Conservation (phyloP, 1,284 basidiomycete species). For the Polyporus tsugae region DNA sequence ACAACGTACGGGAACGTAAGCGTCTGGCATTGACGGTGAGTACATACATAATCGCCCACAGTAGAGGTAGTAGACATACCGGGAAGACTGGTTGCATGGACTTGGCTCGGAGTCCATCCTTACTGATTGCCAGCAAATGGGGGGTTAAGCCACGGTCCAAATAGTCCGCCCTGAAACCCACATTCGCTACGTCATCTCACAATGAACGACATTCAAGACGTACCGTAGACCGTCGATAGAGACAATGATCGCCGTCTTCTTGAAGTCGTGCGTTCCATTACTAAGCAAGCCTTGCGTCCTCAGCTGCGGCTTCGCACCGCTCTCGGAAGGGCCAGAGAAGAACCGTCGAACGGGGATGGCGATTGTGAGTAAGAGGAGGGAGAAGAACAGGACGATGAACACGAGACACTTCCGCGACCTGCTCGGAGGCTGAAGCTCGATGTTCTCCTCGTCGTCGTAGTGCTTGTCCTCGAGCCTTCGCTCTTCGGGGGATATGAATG, state of each 20-base stretch:
- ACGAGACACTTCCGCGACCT: constrained; percentile 48
- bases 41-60: not conserved
- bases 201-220: constrained; percentile 29
- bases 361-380: constrained; percentile 41
- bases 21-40: constrained; percentile 55
- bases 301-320: constrained; percentile 36
- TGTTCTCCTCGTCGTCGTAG: constrained; percentile 34
- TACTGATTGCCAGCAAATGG: constrained; percentile 79
- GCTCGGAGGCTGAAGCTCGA: constrained; percentile 46
- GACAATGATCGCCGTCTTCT: constrained; percentile 82
- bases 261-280: constrained; percentile 83
- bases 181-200: not conserved
- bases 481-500: constrained; percentile 47
- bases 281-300: constrained; percentile 54
- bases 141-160: constrained; percentile 85
- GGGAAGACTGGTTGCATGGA: constrained; percentile 89
- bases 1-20: constrained; percentile 85
- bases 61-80: constrained; percentile 50
- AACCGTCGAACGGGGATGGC: constrained; percentile 27
- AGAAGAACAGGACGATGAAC: constrained; percentile 52
- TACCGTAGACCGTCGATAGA: constrained; percentile 88
- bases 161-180: constrained; percentile 75
- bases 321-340: constrained; percentile 33
- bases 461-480: constrained; percentile 23
- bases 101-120: constrained; percentile 84